These are phyloP conservation scores for Candida suzukii DNA, from an alignment of 805 yeast genomes.

Conservation along the genomic window DNA sequence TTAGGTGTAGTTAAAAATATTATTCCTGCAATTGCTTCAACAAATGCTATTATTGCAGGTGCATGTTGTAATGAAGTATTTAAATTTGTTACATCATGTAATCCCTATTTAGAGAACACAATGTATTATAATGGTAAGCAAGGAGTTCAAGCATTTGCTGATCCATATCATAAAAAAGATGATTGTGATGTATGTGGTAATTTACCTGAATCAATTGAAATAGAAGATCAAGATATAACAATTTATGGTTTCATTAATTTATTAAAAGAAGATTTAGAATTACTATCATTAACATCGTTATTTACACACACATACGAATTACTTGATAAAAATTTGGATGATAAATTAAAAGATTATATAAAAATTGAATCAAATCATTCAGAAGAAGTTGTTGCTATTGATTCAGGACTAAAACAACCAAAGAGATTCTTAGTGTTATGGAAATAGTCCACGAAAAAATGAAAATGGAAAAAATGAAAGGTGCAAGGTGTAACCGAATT, in stretches of 20 bases:
- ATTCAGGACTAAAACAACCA: not conserved
- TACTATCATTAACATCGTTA: constrained; percentile 12
- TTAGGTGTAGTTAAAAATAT: constrained; percentile 88
- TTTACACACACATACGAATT: constrained; percentile 16
- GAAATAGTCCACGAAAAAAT: not conserved
- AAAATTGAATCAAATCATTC: not conserved
- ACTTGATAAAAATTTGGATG: constrained; percentile 10
- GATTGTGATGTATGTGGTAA: constrained; percentile 77
- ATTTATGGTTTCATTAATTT: constrained; percentile 10
- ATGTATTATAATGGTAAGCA: constrained; percentile 84
- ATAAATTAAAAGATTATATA: not conserved
- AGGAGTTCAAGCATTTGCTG: constrained; percentile 70
- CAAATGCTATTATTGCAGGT: constrained; percentile 89
- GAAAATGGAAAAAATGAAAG: no score
- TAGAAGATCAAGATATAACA: constrained; percentile 4
- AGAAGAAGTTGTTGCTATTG: not conserved
- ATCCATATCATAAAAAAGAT: constrained; percentile 49
- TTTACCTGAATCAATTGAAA: constrained; percentile 10
- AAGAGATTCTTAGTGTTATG: not conserved
- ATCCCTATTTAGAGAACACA: constrained; percentile 64
- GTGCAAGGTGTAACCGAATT: not conserved
- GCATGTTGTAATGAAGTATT: constrained; percentile 82
- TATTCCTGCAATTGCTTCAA: constrained; percentile 90
- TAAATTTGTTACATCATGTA: constrained; percentile 65
- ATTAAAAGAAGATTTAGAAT: constrained; percentile 7